phyloP scores from a whole-genome alignment of 345 rosid species.

The Populus alba region DNA sequence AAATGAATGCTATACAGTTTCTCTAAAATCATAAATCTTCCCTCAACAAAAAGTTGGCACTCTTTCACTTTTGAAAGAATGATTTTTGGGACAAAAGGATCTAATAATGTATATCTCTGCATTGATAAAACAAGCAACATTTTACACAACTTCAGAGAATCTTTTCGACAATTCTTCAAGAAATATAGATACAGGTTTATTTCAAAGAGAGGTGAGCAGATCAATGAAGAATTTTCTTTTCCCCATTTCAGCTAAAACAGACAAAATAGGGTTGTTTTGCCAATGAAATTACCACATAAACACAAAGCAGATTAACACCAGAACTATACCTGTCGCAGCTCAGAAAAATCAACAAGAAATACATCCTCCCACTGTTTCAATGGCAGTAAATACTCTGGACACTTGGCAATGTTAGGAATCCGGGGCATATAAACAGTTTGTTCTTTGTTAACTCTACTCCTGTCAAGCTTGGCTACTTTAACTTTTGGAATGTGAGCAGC shows the following conservation, averaged over 20 bases:
- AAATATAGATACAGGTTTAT: no score
- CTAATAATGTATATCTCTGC: neutral
- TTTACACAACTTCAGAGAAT: neutral
- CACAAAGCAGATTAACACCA: neutral
- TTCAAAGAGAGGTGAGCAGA: no score
- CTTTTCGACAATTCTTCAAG: neutral
- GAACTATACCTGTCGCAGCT: constrained; percentile 58
- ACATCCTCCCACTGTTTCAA: constrained; percentile 76
- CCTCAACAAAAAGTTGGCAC: neutral
- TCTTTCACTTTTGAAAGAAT: neutral
- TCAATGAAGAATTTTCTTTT: no score
- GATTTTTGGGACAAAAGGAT: neutral
- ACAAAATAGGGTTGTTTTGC: neutral
- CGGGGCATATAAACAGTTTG: constrained; percentile 88
- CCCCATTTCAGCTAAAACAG: neutral
- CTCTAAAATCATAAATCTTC: neutral
- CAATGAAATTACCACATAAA: neutral
- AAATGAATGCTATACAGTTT: neutral
- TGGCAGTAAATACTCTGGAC: constrained; percentile 65
- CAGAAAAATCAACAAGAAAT: constrained; percentile 73
- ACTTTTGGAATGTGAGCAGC: constrained; percentile 77
- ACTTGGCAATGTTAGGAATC: constrained; percentile 72
- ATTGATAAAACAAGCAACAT: neutral
- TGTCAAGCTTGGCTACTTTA: constrained; percentile 58
- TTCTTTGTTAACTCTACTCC: constrained; percentile 40